phyloP scores from a whole-genome alignment of 257 asterid genomes.

The Petunia secreta region DNA sequence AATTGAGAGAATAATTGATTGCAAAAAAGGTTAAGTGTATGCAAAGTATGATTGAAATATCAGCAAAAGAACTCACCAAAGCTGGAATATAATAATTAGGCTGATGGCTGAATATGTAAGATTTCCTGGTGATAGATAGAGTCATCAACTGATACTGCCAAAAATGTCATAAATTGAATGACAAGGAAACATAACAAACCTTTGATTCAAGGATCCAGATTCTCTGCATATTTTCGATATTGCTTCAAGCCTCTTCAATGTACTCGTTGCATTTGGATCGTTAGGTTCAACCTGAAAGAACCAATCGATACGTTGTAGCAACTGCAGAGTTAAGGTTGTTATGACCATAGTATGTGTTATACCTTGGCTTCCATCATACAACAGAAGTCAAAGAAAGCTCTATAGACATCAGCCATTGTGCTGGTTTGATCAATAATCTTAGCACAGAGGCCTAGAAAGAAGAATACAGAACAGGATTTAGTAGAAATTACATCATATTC shows the following conservation, averaged over 20 bases:
- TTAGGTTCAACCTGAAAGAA: constrained; percentile 57
- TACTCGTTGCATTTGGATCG: constrained; percentile 80
- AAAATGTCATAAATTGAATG: no score
- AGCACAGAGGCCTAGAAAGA: constrained; percentile 77
- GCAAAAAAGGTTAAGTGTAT: not conserved
- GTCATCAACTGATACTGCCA: constrained; percentile 11
- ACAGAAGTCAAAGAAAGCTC: constrained; percentile 83
- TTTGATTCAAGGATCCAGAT: constrained; percentile 58
- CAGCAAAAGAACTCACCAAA: constrained; percentile 46
- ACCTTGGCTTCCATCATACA: constrained; percentile 83
- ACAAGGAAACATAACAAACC: constrained; percentile 35
- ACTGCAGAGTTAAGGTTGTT: not conserved
- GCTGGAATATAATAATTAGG: constrained; percentile 46
- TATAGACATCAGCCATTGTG: constrained; percentile 80
- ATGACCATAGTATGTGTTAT: constrained; percentile 30
- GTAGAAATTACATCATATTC: no score
- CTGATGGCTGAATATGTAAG: constrained; percentile 54
- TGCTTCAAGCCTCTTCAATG: constrained; percentile 61
- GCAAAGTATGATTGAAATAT: not conserved
- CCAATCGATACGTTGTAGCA: not conserved
- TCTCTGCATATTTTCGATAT: constrained; percentile 73
- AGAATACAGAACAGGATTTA: not conserved
- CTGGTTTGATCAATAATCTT: constrained; percentile 74
- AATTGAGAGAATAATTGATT: constrained; percentile 11
- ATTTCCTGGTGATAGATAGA: constrained; percentile 56